Evolutionary conservation across 768 basidiomycete genomes (phyloP), one percentile per base, ranked within the genome.

Genomic region (Lactarius akahatsu): DNA sequence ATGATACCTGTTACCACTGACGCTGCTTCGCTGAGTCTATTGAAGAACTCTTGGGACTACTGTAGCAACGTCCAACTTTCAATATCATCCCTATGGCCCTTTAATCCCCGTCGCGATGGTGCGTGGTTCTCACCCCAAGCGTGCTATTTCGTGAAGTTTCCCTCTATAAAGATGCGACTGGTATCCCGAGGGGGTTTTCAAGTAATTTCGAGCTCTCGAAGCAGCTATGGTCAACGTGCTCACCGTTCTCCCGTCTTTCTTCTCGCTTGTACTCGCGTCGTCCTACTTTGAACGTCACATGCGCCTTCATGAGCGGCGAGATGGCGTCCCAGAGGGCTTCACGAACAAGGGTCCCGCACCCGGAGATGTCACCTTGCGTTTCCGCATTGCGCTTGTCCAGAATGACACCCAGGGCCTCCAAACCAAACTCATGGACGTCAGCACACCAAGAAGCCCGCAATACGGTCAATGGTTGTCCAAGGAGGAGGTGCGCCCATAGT

Each of bases 401-500:
- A 63, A 40, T 15, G 60, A 61, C 28, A n/a, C 13, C 3, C 28
- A 50, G 18, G 72, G 72, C 1, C 67, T 71, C 30, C 62, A 73
- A 62, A 64, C 62, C 23, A 64, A 59, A 59, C 69, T 73, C 40
- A 63, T 69, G 57, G 67, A 61, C 11, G 66, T 72, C 66, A 69
- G 69, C 50, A 70, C 72, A 15, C 73, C 73, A 11, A 59, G 59
- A 26, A 73, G 64, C 63, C 43, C 62, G 60, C 60, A 50, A 23
- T 71, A 67, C 59, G 69, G 73, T 6, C 67, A 69, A 61, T 70
- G 68, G 47, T 41, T 73, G n/a, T 64, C 62, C 61, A 72, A 70
- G 71, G 70, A 69, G 40, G 71, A 73, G 66, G 73, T 73, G 38
- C 16, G 61, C n/a, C 28, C 55, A 56, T 34, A 55, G 1, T 23